Conservation (phyloP, 192 early-diverging fungal species). For the Coemansia pectinata region DNA sequence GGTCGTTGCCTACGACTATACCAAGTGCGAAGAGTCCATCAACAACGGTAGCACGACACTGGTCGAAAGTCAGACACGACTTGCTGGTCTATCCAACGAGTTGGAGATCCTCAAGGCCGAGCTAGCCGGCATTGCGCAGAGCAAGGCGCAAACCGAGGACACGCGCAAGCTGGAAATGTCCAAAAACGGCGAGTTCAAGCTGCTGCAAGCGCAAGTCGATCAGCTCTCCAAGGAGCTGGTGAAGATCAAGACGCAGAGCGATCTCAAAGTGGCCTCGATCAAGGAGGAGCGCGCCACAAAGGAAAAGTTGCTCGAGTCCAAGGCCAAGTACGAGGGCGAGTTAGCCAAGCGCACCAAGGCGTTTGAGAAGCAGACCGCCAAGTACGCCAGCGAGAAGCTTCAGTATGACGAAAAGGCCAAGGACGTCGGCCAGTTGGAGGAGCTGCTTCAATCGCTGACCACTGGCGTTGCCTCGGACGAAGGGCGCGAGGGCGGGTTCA, state of each 20-base stretch:
- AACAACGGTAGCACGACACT: constrained; percentile 44
- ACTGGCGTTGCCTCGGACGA: constrained; percentile 90
- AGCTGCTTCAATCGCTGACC: constrained; percentile 88
- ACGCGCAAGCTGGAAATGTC: constrained; percentile 58
- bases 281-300: constrained; percentile 68
- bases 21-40: constrained; percentile 63
- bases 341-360: constrained; percentile 29
- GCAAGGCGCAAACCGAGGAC: constrained; percentile 55
- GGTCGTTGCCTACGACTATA: constrained; percentile 83
- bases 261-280: constrained; percentile 75
- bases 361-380: constrained; percentile 25
- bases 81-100: constrained; percentile 40
- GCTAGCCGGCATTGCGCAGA: constrained; percentile 63
- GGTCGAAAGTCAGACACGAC: constrained; percentile 24
- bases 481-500: constrained; percentile 93
- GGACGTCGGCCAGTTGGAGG: constrained; percentile 60
- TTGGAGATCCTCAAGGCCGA: constrained; percentile 63
- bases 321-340: constrained; percentile 33
- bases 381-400: constrained; percentile 43
- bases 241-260: constrained; percentile 78
- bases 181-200: constrained; percentile 64
- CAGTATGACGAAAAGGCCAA: constrained; percentile 49
- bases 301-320: constrained; percentile 30
- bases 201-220: constrained; percentile 73
- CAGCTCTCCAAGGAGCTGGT: constrained; percentile 79